Percentiles rank a stretch among this genome's conserved stretches.
These are phyloP conservation scores for Phylloporus arenicola DNA, from an alignment of 768 basidiomycete genomes.

Conservation along the genomic window DNA sequence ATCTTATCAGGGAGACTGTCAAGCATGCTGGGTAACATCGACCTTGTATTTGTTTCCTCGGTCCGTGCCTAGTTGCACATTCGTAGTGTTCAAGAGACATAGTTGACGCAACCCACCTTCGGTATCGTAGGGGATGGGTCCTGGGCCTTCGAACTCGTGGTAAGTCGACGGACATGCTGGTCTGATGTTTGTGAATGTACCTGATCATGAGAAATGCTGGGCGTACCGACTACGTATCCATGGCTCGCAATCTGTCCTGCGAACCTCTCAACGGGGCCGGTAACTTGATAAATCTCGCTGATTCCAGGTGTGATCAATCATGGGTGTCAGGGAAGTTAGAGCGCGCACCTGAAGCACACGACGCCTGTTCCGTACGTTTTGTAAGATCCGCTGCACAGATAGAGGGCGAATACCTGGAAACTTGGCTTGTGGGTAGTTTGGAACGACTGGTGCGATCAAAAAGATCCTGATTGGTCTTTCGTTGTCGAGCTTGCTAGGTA, in stretches of 20 bases:
- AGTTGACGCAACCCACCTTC: slow-evolving; percentile 49
- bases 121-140: slow-evolving; percentile 80
- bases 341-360: slow-evolving; percentile 66
- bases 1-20: slow-evolving; percentile 3
- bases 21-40: neutral
- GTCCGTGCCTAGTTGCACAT: slow-evolving; percentile 58
- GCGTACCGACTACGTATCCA: slow-evolving; percentile 75
- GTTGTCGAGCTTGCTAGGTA: slow-evolving; percentile 62
- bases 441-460: slow-evolving; percentile 72
- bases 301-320: neutral
- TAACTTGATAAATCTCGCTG: slow-evolving; percentile 95
- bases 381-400: neutral
- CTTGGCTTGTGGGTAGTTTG: slow-evolving; percentile 83
- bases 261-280: slow-evolving; percentile 94
- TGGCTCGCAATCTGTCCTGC: slow-evolving; percentile 85
- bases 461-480: slow-evolving; percentile 74
- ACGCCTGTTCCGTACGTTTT: slow-evolving; percentile 45
- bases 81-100: slow-evolving; percentile 1
- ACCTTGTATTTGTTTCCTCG: slow-evolving; percentile 93
- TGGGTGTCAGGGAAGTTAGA: neutral
- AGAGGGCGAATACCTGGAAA: slow-evolving; percentile 61
- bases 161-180: slow-evolving; percentile 79
- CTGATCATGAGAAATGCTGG: neutral
- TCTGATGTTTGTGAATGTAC: neutral
- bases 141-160: slow-evolving; percentile 90